Percentiles rank a stretch among this genome's conserved stretches.
Evolutionary conservation across 495 filamentous ascomycete species (phyloP).

Genomic region (Podospora pseudocomata): DNA sequence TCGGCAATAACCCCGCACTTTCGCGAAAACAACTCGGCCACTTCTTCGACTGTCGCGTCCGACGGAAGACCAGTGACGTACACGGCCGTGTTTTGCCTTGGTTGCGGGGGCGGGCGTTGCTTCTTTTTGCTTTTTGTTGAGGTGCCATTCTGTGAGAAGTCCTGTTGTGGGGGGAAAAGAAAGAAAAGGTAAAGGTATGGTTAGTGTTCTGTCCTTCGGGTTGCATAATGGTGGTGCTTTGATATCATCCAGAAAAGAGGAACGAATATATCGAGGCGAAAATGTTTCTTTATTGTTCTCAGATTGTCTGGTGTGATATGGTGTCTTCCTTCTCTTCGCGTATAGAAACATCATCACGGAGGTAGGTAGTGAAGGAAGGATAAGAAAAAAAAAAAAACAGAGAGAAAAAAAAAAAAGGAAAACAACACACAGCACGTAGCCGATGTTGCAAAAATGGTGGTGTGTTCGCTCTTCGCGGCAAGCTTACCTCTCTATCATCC

Average conservation of each 20-base stretch:
- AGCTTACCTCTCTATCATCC: constrained; percentile 59
- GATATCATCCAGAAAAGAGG: background rate
- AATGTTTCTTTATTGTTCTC: background rate
- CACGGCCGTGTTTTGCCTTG: constrained; percentile 80
- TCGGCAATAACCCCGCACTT: constrained; percentile 91
- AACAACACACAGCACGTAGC: constrained; percentile 11
- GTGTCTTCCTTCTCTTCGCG: background rate
- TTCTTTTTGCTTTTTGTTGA: constrained; percentile 23
- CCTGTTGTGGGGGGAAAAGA: constrained; percentile 28
- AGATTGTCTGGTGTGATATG: background rate
- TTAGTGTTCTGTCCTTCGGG: constrained; percentile 24
- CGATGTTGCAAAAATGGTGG: constrained; percentile 14
- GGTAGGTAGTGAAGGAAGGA: background rate
- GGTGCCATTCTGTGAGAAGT: constrained; percentile 8
- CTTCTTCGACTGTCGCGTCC: constrained; percentile 74
- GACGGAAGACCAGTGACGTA: constrained; percentile 82
- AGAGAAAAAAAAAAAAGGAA: constrained; percentile 10
- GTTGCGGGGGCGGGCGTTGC: constrained; percentile 36
- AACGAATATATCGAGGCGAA: background rate
- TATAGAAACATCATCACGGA: background rate
- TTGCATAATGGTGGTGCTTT: background rate
- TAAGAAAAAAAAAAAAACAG: background rate
- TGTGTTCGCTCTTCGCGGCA: constrained; percentile 16
- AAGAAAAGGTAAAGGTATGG: constrained; percentile 26
- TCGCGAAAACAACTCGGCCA: constrained; percentile 75